Base-by-base conservation (phyloP, 257 asterid species). In the Salvia miltiorrhiza region DNA sequence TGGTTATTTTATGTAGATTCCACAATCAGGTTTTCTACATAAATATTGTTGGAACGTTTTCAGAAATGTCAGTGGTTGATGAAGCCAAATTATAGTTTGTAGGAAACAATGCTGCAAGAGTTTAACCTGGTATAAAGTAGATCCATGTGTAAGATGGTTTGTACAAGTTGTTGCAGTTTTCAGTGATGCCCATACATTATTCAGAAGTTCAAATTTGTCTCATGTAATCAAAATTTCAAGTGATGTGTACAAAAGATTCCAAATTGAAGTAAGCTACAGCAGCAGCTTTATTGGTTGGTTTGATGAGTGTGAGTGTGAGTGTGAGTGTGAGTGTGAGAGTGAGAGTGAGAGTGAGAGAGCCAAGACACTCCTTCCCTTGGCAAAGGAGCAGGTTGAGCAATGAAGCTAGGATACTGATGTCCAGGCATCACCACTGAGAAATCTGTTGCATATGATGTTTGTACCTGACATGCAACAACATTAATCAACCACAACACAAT, bases 381-480 rank as follows among this genome's bases (percentile, higher is more conserved):
- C 70, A 95, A 86, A 28, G 96, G 96, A 60, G 95, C 88, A 20
- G 93, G 93, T 63, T 83, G 89, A 48, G 96, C 97, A 45, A 91
- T 91, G 82, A 84, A 91, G 64, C 90, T 89, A 2, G 97, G 97
- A 76, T 73, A 78, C 33, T 86, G 84, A 65, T 87, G 93, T 50
- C 97, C 97, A 2, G 97, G 97, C 97, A 91, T 91, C 76, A 88
- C 52, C 1, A 91, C 97, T 49, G 93, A 79, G 75, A 83, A 78
- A 72, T 88, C 88, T 5, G 86, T 65, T 48, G 93, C 76, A 77
- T 71, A 73, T 50, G 82, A 48, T n/a, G 70, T 44, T 61, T 83
- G 76, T 44, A 63, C 88, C 97, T 88, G 84, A 19, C 54, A 47
- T 47, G 5, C 5, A 13, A 44, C 50, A 14, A n/a, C 20, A 12